These are phyloP conservation scores for Neurospora crassa DNA, from an alignment of 2,329 filamentous ascomycete genomes.

Conservation along the genomic window DNA sequence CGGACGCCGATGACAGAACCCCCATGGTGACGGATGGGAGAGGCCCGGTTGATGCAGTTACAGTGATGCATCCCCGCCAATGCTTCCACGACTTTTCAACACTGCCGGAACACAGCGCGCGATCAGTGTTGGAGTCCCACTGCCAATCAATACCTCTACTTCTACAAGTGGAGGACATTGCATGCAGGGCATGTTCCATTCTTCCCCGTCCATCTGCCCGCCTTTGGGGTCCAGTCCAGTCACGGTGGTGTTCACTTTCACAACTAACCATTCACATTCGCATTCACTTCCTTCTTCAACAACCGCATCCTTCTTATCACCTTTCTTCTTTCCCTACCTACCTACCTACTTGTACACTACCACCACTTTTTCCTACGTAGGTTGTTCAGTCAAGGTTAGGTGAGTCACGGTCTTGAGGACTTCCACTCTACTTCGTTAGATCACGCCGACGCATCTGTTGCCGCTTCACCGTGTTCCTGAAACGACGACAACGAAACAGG, in stretches of 20 bases:
- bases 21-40: neutral
- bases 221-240: neutral
- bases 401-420: neutral
- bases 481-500: neutral
- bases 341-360: no score
- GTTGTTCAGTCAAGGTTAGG: neutral
- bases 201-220: neutral
- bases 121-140: neutral
- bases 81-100: neutral
- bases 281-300: neutral
- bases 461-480: neutral
- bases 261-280: neutral
- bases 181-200: neutral
- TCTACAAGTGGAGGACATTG: no score
- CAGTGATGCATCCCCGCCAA: neutral
- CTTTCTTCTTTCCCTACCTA: neutral
- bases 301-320: neutral
- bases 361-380: neutral
- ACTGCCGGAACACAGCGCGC: neutral
- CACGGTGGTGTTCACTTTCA: neutral
- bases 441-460: neutral
- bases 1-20: neutral
- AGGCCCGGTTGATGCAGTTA: neutral
- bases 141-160: neutral
- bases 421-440: neutral